A percentile compares a stretch with the other conserved stretches of the same genome.
Evolutionary conservation across 192 early-diverging fungal genomes (phyloP).

Genomic region (Phlyctochytrium planicorne): DNA sequence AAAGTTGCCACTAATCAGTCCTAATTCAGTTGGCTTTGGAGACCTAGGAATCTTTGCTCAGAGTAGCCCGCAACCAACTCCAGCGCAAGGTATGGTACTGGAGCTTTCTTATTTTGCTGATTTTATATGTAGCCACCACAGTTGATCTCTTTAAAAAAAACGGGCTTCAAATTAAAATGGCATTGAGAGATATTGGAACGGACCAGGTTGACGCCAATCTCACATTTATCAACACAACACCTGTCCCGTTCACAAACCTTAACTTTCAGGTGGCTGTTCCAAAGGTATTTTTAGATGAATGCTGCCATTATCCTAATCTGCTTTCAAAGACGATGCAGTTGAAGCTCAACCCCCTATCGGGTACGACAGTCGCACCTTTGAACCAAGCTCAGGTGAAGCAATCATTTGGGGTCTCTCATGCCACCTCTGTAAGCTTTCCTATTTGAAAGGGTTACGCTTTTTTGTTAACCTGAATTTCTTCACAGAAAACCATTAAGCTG

Average conservation of each 20-base stretch:
- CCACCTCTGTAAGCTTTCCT: constrained; percentile 36
- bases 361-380: constrained; percentile 40
- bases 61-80: no score
- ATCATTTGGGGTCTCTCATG: constrained; percentile 40
- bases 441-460: neutral
- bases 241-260: constrained; percentile 49
- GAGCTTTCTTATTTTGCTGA: no score
- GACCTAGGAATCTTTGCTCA: no score
- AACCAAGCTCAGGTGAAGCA: constrained; percentile 49
- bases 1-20: no score
- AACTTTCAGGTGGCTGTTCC: constrained; percentile 52
- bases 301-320: neutral
- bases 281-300: no score
- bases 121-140: no score
- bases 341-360: constrained; percentile 41
- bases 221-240: constrained; percentile 55
- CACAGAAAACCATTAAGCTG: constrained; percentile 45
- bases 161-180: constrained; percentile 51
- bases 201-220: constrained; percentile 24
- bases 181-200: neutral
- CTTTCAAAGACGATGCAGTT: constrained; percentile 39
- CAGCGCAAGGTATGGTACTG: no score
- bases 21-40: no score
- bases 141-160: constrained; percentile 62
- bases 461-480: no score